Base-by-base conservation (phyloP, 495 filamentous ascomycete genomes). In the Aspergillus heteromorphus region DNA sequence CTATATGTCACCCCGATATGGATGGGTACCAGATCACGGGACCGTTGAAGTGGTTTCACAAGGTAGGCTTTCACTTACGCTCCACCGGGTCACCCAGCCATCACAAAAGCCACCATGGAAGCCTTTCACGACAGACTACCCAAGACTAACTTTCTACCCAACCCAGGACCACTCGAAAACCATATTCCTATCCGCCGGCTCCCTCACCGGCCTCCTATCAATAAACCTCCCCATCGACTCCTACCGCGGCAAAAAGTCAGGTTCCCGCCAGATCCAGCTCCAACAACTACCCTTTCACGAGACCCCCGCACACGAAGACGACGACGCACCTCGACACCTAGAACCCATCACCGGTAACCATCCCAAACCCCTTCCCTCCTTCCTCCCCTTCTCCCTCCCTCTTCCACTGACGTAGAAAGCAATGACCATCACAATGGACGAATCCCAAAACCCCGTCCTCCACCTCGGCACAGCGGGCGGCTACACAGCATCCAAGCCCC, bases 331-430 rank as follows among this genome's bases (percentile, higher is more conserved):
- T 16, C 57, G 55, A 16, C 61, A 66, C 29, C 56, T 63, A 58
- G 69, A 71, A 36, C 67, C 64, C 10, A 69, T 72, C 20, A 61
- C 66, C 34, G 67, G 73, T 74, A 60, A 42, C 58, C 29, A 6
- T n/a, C n/a, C n/a, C n/a, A n/a, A n/a, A n/a, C n/a, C n/a, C n/a
- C n/a, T n/a, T n/a, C n/a, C n/a, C n/a, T n/a, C n/a, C n/a, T n/a
- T n/a, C n/a, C n/a, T n/a, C n/a, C n/a, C n/a, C n/a, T 4, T 20
- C n/a, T 23, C 2, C 9, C 9, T 14, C 19, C 7, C 25, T 27
- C 8, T 23, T 4, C 9, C 11, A 53, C 56, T 60, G 42, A 67
- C 45, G n/a, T 23, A 17, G 34, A 7, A 45, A 75, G 73, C 51
- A 6, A 72, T 75, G 62, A 49, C 59, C 11, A 17, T 57, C 4